Percentiles rank a stretch among this genome's conserved stretches.
Conservation (phyloP, 1,284 basidiomycete genomes). For the Cronartium quercuum region DNA sequence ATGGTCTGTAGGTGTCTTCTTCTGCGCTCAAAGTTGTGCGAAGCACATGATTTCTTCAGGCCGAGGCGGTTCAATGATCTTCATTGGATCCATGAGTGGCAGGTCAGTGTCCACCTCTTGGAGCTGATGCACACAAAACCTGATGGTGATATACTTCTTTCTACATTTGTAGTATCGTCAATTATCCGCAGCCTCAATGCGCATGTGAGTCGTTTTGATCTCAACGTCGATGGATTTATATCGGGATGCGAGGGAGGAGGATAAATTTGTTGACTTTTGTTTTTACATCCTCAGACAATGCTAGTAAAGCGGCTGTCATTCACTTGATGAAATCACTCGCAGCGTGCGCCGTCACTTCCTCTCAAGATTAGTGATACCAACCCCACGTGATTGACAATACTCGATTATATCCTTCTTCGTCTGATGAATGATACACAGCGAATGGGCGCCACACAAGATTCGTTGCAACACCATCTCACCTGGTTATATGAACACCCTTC, state of each 20-base stretch:
- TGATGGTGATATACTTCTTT: not conserved
- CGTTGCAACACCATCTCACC: conserved; percentile 37
- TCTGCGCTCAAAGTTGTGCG: conserved; percentile 36
- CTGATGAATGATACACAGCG: conserved; percentile 1
- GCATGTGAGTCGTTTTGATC: conserved; percentile 11
- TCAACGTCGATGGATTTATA: not conserved
- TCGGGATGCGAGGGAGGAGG: not conserved
- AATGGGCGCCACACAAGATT: conserved; percentile 38
- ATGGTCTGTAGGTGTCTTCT: conserved; percentile 16
- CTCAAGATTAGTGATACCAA: not conserved
- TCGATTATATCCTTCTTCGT: not conserved
- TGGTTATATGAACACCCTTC: conserved; percentile 38
- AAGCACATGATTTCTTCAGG: conserved; percentile 38
- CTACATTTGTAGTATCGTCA: conserved; percentile 10
- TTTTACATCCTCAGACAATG: conserved; percentile 20
- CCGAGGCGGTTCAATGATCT: conserved; percentile 35
- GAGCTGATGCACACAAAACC: not conserved
- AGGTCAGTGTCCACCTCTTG: conserved; percentile 1
- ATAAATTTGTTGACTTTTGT: not conserved
- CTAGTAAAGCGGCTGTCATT: conserved; percentile 35
- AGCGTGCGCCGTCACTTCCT: not conserved
- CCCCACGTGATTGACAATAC: not conserved
- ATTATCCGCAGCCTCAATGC: conserved; percentile 35
- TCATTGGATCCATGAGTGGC: conserved; percentile 37
- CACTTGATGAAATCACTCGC: conserved; percentile 38